Percentiles rank a stretch among this genome's conserved stretches.
These are phyloP conservation scores for Cylindrotheca fusiformis DNA, from an alignment of 108 stramenopile species.

Conservation along the genomic window DNA sequence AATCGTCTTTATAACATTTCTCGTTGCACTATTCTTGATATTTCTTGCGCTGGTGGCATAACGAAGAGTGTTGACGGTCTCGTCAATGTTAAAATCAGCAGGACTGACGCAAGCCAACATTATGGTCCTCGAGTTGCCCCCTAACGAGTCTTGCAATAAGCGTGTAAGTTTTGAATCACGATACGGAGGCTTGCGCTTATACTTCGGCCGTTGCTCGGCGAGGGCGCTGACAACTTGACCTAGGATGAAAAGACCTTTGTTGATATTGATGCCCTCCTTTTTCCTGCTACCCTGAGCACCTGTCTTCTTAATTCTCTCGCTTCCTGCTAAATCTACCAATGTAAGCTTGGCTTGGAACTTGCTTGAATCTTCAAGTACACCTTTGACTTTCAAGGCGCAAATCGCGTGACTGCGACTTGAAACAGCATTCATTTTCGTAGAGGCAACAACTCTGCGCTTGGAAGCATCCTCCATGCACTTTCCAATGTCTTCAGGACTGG, in stretches of 20 bases:
- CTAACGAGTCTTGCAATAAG: constrained; percentile 86
- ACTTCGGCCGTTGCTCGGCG: constrained; percentile 56
- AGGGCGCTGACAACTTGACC: constrained; percentile 92
- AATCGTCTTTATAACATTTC: constrained; percentile 67
- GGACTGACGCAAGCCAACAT: constrained; percentile 94
- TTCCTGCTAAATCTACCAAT: constrained; percentile 96
- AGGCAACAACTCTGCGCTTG: constrained; percentile 55
- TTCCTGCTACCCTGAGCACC: constrained; percentile 95
- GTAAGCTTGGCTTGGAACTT: constrained; percentile 84
- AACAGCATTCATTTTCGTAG: constrained; percentile 91
- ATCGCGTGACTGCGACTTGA: constrained; percentile 90
- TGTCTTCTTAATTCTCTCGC: constrained; percentile 94
- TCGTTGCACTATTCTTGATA: constrained; percentile 91
- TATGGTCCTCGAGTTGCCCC: constrained; percentile 91
- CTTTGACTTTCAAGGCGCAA: constrained; percentile 78
- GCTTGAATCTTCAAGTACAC: constrained; percentile 40
- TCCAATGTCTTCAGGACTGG: constrained; percentile 48
- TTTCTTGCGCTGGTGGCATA: constrained; percentile 93
- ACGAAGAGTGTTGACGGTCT: constrained; percentile 87
- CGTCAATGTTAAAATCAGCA: constrained; percentile 93
- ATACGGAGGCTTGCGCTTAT: constrained; percentile 73
- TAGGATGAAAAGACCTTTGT: constrained; percentile 83
- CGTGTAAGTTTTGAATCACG: constrained; percentile 91
- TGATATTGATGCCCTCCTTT: constrained; percentile 93
- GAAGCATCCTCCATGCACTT: constrained; percentile 58